phyloP scores from a whole-genome alignment of 768 basidiomycete species.

The Strobilomyces dryophilus region DNA sequence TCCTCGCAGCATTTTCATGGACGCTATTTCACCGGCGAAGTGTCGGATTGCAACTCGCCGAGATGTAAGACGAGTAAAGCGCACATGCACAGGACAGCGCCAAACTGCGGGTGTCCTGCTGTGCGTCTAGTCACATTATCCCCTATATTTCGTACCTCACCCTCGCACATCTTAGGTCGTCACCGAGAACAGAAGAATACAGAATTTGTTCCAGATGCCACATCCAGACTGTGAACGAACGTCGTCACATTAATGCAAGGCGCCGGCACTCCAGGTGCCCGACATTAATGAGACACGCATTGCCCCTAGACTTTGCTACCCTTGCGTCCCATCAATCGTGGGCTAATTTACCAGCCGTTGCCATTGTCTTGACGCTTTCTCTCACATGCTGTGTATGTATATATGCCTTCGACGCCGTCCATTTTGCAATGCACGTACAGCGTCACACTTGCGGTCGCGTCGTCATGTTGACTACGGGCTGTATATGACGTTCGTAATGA shows the following conservation, averaged over 20 bases:
- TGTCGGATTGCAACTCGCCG: conserved; percentile 28
- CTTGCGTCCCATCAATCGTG: conserved; percentile 10
- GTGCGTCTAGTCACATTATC: conserved; percentile 15
- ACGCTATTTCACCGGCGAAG: conserved; percentile 34
- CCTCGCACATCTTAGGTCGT: conserved; percentile 21
- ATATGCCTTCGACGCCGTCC: conserved; percentile 4
- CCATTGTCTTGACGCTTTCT: neutral
- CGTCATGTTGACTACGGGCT: conserved; percentile 20
- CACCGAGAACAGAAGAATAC: conserved; percentile 34
- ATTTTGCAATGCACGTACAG: neutral
- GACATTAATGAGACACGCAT: neutral
- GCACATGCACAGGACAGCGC: conserved; percentile 34
- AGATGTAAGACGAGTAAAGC: conserved; percentile 32
- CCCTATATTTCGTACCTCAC: conserved; percentile 12
- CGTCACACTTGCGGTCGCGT: conserved; percentile 17
- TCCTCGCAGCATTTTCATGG: conserved; percentile 33
- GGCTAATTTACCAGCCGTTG: conserved; percentile 13
- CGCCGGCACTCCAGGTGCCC: neutral
- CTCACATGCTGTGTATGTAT: conserved; percentile 15
- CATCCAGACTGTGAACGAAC: conserved; percentile 31
- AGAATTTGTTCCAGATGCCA: conserved; percentile 33
- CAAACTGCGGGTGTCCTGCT: conserved; percentile 29
- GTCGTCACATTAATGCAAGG: conserved; percentile 10
- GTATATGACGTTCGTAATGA: neutral
- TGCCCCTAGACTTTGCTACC: conserved; percentile 12